Base-by-base conservation (phyloP, 805 yeast genomes). In the Scheffersomyces stipitis region DNA sequence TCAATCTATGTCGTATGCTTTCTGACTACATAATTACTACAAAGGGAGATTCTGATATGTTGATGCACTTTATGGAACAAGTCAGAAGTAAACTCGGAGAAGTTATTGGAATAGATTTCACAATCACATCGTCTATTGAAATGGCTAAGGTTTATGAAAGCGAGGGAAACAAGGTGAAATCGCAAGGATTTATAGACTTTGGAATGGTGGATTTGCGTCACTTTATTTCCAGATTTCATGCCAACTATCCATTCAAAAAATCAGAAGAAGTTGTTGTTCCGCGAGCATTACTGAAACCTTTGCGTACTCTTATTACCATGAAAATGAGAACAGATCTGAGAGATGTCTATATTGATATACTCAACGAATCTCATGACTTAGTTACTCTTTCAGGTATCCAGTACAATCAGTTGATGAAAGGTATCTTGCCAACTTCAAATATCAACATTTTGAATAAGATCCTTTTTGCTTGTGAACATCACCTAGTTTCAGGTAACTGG, bases 401-500 rank as follows among this genome's bases (percentile, higher is more conserved):
- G 30, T 48, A 51, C 33, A 42, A 44, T 33, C 22, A 26, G 5
- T 20, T 59, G 6, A 30, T 53, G 13, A 26, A 30, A 3, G 40
- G 41, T 14, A 15, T 48, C n/a, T 13, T 40, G 12, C 32, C 30
- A 4, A 13, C 35, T 5, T 28, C 31, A 3, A 26, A 29, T 7
- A 32, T 30, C 4, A 33, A 34, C 2, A n/a, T 31, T 18, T 40
- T 57, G 14, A 39, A 30, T 4, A 13, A 30, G 10, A 43, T 58
- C 7, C 41, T 66, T 5, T 30, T 37, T 5, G 39, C 48, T 15
- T 52, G 61, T 36, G 71, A 67, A 42, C 42, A 51, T n/a, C 46
- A 56, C 40, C 47, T 67, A 31, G 58, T 61, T 9, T 22, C 50
- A 9, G 66, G 62, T 5, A 64, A 56, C 42, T 54, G 62, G 52